Evolutionary conservation across 805 yeast genomes (phyloP).

Genomic region (Metschnikowia matae): DNA sequence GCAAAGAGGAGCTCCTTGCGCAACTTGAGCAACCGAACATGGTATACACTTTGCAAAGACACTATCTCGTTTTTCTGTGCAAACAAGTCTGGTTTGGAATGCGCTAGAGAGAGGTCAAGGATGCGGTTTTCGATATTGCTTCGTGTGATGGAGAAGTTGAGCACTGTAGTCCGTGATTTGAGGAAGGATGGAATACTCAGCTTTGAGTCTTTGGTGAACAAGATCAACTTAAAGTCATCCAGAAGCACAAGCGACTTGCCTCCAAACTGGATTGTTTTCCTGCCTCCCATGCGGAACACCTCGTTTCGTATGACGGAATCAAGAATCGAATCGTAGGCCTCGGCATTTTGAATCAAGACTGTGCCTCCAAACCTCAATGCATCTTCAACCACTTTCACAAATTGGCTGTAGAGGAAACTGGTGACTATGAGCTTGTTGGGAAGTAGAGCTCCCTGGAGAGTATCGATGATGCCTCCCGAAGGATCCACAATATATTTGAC

Average conservation of each 20-base stretch:
- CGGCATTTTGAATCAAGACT: slow-evolving; percentile 74
- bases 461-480: slow-evolving; percentile 29
- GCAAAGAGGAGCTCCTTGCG: slow-evolving; percentile 58
- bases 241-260: slow-evolving; percentile 63
- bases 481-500: slow-evolving; percentile 75
- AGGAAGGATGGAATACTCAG: slow-evolving; percentile 49
- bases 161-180: slow-evolving; percentile 54
- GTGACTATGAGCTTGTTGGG: slow-evolving; percentile 47
- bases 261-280: slow-evolving; percentile 59
- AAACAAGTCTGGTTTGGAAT: slow-evolving; percentile 66
- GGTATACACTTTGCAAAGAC: slow-evolving; percentile 56
- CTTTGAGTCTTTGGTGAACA: slow-evolving; percentile 59
- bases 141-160: slow-evolving; percentile 72
- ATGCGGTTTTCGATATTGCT: slow-evolving; percentile 62
- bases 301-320: slow-evolving; percentile 61
- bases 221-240: slow-evolving; percentile 53
- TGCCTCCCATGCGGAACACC: slow-evolving; percentile 61
- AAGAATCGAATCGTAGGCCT: slow-evolving; percentile 70
- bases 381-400: slow-evolving; percentile 67
- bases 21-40: slow-evolving; percentile 46
- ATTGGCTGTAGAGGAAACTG: slow-evolving; percentile 68
- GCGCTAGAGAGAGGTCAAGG: slow-evolving; percentile 50
- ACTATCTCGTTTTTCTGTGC: slow-evolving; percentile 49
- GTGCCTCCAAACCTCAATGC: slow-evolving; percentile 80
- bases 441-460: slow-evolving; percentile 28